Evolutionary conservation across 202 grass and related monocot genomes (phyloP).

Genomic region (Setaria viridis): DNA sequence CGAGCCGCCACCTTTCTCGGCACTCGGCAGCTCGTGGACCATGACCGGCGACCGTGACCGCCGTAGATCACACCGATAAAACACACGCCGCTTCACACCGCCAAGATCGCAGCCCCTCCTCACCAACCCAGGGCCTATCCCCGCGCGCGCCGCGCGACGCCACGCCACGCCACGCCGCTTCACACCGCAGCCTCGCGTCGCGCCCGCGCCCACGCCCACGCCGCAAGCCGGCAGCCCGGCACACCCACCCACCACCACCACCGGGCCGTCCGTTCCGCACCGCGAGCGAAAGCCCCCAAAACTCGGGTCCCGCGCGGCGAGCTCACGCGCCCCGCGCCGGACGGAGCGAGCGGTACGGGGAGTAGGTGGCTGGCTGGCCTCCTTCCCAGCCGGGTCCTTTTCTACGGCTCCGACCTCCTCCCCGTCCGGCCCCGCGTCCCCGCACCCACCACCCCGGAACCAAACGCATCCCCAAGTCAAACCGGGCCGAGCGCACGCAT

Average conservation of each 20-base stretch:
- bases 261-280: not conserved
- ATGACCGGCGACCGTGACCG: not conserved
- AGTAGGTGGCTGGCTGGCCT: conserved; percentile 8
- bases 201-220: not conserved
- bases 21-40: not conserved
- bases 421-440: not conserved
- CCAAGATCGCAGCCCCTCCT: not conserved
- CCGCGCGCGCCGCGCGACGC: not conserved
- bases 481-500: conserved; percentile 13
- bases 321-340: conserved; percentile 15
- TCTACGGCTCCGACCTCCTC: conserved; percentile 5
- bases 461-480: conserved; percentile 10
- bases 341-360: not conserved
- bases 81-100: too few relatives aligned
- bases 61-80: not conserved
- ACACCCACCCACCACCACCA: not conserved
- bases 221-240: not conserved
- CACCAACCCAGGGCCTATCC: not conserved
- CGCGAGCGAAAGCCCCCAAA: not conserved
- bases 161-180: not conserved
- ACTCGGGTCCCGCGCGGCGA: not conserved
- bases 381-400: not conserved
- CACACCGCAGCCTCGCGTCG: not conserved
- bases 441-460: not conserved
- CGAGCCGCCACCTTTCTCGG: conserved; percentile 6